Evolutionary conservation across 2,329 filamentous ascomycete genomes (phyloP).

Genomic region (Trichoderma breve): DNA sequence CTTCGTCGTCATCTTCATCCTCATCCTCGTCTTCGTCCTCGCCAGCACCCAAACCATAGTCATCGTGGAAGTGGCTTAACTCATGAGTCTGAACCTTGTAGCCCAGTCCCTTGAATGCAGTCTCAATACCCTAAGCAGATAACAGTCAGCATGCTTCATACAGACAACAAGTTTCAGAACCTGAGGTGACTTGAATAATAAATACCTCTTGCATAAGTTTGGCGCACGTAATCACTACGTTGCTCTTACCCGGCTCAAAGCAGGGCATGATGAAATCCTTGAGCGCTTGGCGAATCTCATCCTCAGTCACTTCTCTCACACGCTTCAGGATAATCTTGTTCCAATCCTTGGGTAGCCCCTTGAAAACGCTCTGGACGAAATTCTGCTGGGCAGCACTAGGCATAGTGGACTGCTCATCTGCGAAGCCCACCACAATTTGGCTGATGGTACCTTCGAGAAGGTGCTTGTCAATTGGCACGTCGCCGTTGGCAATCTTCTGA

Average conservation of each 20-base stretch:
- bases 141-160: background rate
- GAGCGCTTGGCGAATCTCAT: conserved; percentile 75
- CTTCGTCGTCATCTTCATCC: conserved; percentile 45
- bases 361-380: conserved; percentile 78
- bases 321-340: conserved; percentile 72
- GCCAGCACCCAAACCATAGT: conserved; percentile 75
- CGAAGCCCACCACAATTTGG: conserved; percentile 80
- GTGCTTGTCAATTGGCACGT: conserved; percentile 69
- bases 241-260: conserved; percentile 76
- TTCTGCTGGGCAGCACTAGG: conserved; percentile 76
- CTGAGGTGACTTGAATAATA: conserved; percentile 33
- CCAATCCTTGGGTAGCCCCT: conserved; percentile 73
- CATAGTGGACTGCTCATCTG: conserved; percentile 86
- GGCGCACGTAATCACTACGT: conserved; percentile 85
- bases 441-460: conserved; percentile 89
- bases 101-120: conserved; percentile 69
- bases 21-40: conserved; percentile 56
- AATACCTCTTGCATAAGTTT: conserved; percentile 76
- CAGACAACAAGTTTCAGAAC: background rate
- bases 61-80: conserved; percentile 80
- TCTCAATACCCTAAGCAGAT: conserved; percentile 64
- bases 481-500: conserved; percentile 69
- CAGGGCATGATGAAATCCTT: conserved; percentile 72
- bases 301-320: conserved; percentile 71
- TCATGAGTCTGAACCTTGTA: conserved; percentile 75